phyloP scores from a whole-genome alignment of 306 rosid genomes.

The Gleditsia sinensis region DNA sequence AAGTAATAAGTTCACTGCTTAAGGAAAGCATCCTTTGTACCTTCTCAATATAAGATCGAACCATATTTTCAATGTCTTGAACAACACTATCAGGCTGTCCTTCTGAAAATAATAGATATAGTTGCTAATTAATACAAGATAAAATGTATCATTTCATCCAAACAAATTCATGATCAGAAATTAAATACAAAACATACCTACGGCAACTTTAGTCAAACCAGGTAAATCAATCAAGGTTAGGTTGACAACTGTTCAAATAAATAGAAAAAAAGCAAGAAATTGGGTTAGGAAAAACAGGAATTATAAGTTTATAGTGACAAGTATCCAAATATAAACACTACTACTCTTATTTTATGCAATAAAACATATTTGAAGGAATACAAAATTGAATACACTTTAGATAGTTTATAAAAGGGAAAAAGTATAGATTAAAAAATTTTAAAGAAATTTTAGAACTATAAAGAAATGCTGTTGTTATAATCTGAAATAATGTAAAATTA shows the following conservation, averaged over 20 bases:
- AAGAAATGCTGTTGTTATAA: not conserved
- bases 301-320: slow-evolving; percentile 12
- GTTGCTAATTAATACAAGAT: not conserved
- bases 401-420: not conserved
- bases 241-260: slow-evolving; percentile 85
- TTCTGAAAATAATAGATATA: slow-evolving; percentile 50
- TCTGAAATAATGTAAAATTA: not conserved
- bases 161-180: not conserved
- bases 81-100: slow-evolving; percentile 95
- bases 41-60: slow-evolving; percentile 84
- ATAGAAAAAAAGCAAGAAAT: not conserved
- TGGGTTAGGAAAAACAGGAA: slow-evolving; percentile 29
- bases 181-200: slow-evolving; percentile 61
- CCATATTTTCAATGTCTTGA: slow-evolving; percentile 91
- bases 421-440: not conserved
- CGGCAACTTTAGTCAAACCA: slow-evolving; percentile 94
- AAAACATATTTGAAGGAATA: slow-evolving; percentile 16
- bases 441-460: not conserved
- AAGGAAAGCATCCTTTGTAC: slow-evolving; percentile 40
- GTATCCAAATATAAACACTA: not conserved
- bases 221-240: slow-evolving; percentile 91
- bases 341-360: slow-evolving; percentile 8
- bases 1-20: not conserved
- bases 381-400: not conserved
- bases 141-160: not conserved